These are phyloP conservation scores for Geotrichum bryndzae DNA, from an alignment of 1,139 yeast species.

Conservation along the genomic window DNA sequence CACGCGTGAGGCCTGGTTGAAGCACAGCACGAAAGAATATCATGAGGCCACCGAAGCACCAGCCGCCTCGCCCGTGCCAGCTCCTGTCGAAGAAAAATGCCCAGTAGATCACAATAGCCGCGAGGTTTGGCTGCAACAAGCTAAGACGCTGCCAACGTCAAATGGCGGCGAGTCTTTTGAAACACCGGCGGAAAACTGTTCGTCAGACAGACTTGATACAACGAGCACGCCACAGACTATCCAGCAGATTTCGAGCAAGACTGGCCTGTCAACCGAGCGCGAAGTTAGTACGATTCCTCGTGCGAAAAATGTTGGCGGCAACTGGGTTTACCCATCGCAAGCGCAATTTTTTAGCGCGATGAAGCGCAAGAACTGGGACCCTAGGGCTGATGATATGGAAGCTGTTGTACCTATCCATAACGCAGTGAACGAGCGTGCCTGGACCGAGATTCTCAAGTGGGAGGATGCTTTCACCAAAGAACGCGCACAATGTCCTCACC, in stretches of 20 bases:
- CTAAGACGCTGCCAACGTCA: conserved; percentile 12
- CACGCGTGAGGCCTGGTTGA: conserved; percentile 19
- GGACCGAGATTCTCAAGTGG: conserved; percentile 83
- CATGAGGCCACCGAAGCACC: conserved; percentile 5
- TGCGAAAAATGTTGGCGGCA: conserved; percentile 47
- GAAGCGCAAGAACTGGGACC: conserved; percentile 85
- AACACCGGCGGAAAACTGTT: conserved; percentile 22
- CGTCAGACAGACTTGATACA: conserved; percentile 31
- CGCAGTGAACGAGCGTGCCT: conserved; percentile 86
- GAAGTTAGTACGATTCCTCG: conserved; percentile 83
- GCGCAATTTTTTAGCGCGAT: conserved; percentile 92
- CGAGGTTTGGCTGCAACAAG: conserved; percentile 49
- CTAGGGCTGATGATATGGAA: conserved; percentile 75
- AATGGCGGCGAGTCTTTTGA: conserved; percentile 20
- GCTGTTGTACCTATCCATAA: conserved; percentile 92
- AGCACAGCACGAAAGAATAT: conserved; percentile 2
- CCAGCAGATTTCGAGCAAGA: conserved; percentile 37
- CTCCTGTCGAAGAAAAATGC: conserved; percentile 24
- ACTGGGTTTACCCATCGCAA: conserved; percentile 95
- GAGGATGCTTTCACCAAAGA: conserved; percentile 49
- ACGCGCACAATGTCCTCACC: conserved; percentile 37
- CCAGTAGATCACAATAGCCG: conserved; percentile 39
- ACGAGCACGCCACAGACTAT: conserved; percentile 23
- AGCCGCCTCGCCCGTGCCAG: neutral
- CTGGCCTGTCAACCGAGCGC: conserved; percentile 45